These are phyloP conservation scores for Fusarium sp. DNA, from an alignment of 2,329 filamentous ascomycete species.

Conservation along the genomic window DNA sequence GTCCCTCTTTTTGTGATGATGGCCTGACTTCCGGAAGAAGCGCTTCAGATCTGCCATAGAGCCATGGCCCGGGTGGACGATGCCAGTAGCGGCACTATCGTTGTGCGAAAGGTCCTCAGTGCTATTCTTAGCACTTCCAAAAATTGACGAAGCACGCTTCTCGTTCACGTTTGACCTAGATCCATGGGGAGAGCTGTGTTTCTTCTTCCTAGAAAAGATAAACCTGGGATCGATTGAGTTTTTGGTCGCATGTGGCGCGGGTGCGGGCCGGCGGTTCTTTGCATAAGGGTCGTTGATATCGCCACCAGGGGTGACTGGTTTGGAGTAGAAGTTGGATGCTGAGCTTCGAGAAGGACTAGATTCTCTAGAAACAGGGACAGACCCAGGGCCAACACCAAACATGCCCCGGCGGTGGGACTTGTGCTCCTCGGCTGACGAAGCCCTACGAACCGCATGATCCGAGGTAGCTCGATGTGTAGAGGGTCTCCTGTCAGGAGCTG, in stretches of 20 bases:
- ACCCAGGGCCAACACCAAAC: conserved; percentile 61
- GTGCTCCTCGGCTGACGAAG: conserved; percentile 53
- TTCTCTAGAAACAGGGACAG: conserved; percentile 66
- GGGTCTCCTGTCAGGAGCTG: conserved; percentile 52
- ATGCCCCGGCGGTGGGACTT: conserved; percentile 61
- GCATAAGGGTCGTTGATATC: conserved; percentile 87
- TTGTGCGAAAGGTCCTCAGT: conserved; percentile 47
- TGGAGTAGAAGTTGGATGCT: conserved; percentile 70
- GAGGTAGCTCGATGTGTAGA: conserved; percentile 55
- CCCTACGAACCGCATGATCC: conserved; percentile 53
- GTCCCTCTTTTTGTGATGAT: conserved; percentile 73
- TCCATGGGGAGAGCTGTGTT: conserved; percentile 63
- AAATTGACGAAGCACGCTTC: conserved; percentile 59
- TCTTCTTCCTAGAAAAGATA: conserved; percentile 80
- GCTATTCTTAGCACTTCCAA: conserved; percentile 48
- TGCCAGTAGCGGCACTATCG: conserved; percentile 39
- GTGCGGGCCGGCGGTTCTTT: conserved; percentile 78
- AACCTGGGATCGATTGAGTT: conserved; percentile 78
- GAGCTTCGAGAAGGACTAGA: conserved; percentile 69
- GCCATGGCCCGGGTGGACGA: conserved; percentile 58
- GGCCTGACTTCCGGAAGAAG: conserved; percentile 86
- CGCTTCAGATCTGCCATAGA: conserved; percentile 96
- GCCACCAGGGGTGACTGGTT: conserved; percentile 79
- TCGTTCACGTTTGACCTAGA: conserved; percentile 63
- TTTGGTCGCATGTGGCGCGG: conserved; percentile 67